Evolutionary conservation across 108 stramenopile genomes (phyloP).

Genomic region (Chaetoceros tenuissimus): DNA sequence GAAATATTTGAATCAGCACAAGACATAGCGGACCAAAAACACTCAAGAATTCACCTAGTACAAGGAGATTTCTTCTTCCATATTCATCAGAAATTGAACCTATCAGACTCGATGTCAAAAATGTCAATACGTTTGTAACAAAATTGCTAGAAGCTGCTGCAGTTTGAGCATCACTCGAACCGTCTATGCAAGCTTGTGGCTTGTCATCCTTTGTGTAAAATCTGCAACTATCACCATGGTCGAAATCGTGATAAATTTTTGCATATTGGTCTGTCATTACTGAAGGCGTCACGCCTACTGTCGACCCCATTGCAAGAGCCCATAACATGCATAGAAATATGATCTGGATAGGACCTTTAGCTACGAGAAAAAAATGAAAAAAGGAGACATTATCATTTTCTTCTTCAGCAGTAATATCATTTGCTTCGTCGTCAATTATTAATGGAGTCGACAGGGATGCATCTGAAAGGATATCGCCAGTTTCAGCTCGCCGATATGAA

Average conservation of each 20-base stretch:
- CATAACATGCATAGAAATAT: slow-evolving; percentile 49
- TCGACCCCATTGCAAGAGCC: slow-evolving; percentile 56
- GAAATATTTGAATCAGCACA: slow-evolving; percentile 44
- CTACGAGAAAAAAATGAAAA: slow-evolving; percentile 23
- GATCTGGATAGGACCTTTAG: slow-evolving; percentile 65
- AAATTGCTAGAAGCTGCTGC: slow-evolving; percentile 46
- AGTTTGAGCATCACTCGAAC: slow-evolving; percentile 65
- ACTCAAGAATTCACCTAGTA: slow-evolving; percentile 42
- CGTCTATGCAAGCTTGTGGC: slow-evolving; percentile 53
- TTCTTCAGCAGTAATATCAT: background rate
- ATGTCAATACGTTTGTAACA: slow-evolving; percentile 53
- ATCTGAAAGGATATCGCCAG: too few species aligned
- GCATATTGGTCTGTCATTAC: slow-evolving; percentile 68
- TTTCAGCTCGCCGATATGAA: too few species aligned
- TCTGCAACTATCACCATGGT: slow-evolving; percentile 26
- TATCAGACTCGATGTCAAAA: slow-evolving; percentile 59
- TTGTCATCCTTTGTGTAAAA: slow-evolving; percentile 21
- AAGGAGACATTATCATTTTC: background rate
- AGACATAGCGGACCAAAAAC: slow-evolving; percentile 41
- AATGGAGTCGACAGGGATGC: too few species aligned
- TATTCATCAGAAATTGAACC: slow-evolving; percentile 74
- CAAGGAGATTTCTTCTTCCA: slow-evolving; percentile 57
- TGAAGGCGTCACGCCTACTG: slow-evolving; percentile 53
- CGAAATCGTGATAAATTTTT: slow-evolving; percentile 51
- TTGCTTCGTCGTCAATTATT: background rate